Evolutionary conservation across 2,329 filamentous ascomycete species (phyloP), one percentile per base, ranked within the genome.

Genomic region (Alternaria sp.): DNA sequence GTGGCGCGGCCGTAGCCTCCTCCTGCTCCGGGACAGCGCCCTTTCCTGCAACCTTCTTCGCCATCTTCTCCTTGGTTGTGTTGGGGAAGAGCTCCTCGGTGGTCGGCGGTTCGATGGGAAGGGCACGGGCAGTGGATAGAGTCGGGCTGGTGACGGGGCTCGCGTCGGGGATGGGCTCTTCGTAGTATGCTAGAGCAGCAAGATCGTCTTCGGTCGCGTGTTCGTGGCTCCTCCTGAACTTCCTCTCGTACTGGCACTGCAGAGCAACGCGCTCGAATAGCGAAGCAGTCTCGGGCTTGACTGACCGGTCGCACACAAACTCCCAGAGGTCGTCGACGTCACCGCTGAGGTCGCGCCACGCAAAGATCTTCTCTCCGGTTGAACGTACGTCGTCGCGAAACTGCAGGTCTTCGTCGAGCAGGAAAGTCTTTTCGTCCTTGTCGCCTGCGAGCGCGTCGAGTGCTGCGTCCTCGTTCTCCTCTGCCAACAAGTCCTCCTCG

Each of bases 201-300:
- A 98, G 85, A 65, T 99, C 93, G 63, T 88, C 84, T 59, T 93
- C 90, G 9, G 92, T 93, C 1, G 95, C 95, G 50, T 89, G 90
- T 46, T 92, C 89, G 70, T 92, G 87, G 40, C 88, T 90, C 74
- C 90, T 91, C 65, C 92, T 88, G 79, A 95, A 96, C 79, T 97
- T 98, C 74, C 94, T 88, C 82, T 99, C 95, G 90, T 96, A 99
- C 80, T 99, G 95, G 78, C 95, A 97, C 86, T 97, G 90, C 59
- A 92, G 87, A 8, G 95, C 92, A 54, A 93, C 89, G 55, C 90
- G 85, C 74, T 94, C 89, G 78, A 99, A 98, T 16, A 90, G 87
- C 46, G 90, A 85, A 25, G 95, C 90, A 70, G 94, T 91, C 49
- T 88, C 85, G 3, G 88, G 82, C 28, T 89, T 84, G 43, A 91